Evolutionary conservation across 805 yeast species (phyloP).

Genomic region (Suhomyces tanzawaensis): DNA sequence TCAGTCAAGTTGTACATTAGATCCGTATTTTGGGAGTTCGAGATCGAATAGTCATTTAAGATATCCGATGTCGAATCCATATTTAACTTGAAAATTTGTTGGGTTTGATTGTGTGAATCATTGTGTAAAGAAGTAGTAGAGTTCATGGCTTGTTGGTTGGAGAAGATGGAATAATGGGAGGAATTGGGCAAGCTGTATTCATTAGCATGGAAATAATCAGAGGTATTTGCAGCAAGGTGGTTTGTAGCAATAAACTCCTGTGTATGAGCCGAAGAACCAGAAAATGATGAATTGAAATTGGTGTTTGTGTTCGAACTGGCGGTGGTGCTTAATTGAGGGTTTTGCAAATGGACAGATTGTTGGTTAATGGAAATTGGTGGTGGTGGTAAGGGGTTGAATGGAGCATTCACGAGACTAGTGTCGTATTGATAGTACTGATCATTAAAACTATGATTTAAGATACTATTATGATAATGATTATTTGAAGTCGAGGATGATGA

Average conservation of each 20-base stretch:
- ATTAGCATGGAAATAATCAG: conserved; percentile 7
- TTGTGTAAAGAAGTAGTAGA: conserved; percentile 13
- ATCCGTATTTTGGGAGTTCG: conserved; percentile 11
- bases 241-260: neutral
- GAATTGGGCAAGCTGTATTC: conserved; percentile 15
- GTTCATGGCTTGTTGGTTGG: conserved; percentile 16
- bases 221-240: conserved; percentile 4
- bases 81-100: conserved; percentile 9
- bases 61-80: conserved; percentile 17
- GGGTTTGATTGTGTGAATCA: conserved; percentile 4
- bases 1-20: conserved; percentile 23
- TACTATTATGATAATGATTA: conserved; percentile 5
- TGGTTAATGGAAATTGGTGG: conserved; percentile 16
- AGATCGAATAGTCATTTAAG: conserved; percentile 12
- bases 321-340: neutral
- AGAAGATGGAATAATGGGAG: conserved; percentile 14
- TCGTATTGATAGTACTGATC: conserved; percentile 15
- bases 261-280: conserved; percentile 3
- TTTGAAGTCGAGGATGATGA: conserved; percentile 12
- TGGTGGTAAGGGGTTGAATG: conserved; percentile 20
- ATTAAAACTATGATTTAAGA: conserved; percentile 4
- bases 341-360: neutral
- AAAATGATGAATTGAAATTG: conserved; percentile 5
- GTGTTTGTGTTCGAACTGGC: conserved; percentile 1
- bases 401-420: conserved; percentile 4